Conservation (phyloP, 768 basidiomycete genomes). For the Chlorophyllum brunneum region DNA sequence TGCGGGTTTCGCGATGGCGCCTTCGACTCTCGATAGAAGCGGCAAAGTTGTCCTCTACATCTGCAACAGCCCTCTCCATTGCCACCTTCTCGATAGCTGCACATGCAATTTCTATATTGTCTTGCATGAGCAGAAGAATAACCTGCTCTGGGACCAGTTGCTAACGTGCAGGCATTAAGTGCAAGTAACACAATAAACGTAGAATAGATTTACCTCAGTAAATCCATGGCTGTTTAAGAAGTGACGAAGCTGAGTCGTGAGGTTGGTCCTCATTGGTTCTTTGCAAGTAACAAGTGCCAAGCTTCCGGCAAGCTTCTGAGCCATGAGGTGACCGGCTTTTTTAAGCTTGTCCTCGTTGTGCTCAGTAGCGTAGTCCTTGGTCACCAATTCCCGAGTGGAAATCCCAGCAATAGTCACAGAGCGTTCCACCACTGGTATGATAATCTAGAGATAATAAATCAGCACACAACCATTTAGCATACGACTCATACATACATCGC, state of each 20-base stretch:
- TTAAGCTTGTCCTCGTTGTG: conserved; percentile 86
- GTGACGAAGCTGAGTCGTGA: conserved; percentile 83
- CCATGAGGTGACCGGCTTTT: conserved; percentile 92
- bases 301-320: conserved; percentile 93
- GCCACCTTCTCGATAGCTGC: conserved; percentile 95
- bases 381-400: conserved; percentile 90
- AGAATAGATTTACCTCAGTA: conserved; percentile 53
- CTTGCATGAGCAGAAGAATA: conserved; percentile 73
- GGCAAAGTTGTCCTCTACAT: conserved; percentile 88
- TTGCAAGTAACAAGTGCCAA: conserved; percentile 97
- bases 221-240: conserved; percentile 86
- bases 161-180: conserved; percentile 22
- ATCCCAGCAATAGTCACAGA: conserved; percentile 99
- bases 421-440: conserved; percentile 94
- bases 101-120: conserved; percentile 93
- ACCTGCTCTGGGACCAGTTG: conserved; percentile 81
- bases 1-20: conserved; percentile 77
- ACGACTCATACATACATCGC: conserved; percentile 59
- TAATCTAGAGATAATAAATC: conserved; percentile 54
- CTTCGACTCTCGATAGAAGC: conserved; percentile 79
- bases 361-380: conserved; percentile 95
- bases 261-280: conserved; percentile 90
- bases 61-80: conserved; percentile 90
- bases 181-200: not conserved
- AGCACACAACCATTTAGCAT: not conserved